Base-by-base conservation (phyloP, 139 green algal genomes). In the Micractinium sp. region DNA sequence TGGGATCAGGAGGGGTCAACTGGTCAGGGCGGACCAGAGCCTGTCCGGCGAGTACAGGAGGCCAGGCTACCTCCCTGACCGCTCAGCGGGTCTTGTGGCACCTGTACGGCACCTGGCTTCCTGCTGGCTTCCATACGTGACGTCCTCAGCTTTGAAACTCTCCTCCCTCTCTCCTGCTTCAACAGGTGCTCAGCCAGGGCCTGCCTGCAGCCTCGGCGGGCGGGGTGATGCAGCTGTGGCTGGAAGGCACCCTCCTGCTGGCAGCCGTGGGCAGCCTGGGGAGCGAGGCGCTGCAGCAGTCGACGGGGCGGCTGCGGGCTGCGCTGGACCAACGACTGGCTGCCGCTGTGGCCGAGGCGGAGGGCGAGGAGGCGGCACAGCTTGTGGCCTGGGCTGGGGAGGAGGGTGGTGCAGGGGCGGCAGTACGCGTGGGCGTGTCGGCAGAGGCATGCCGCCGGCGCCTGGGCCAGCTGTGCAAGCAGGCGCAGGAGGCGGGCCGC, bases 181-280 rank as follows among this genome's bases (percentile, higher is more conserved):
- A 23, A 39, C 83, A 87, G 83, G 83, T 87, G 36, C 29, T 87
- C 12, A 20, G 9, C 9, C 83, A 87, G 67, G 83, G 83, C 63
- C 2, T 27, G 25, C 83, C 67, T 0, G 27, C 27, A 3, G 83
- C 83, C 38, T 87, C 86, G 16, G 31, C 86, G 2, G 86, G 86
- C 22, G 86, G 75, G 35, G 60, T 85, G 60, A 36, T 82, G 73
- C 86, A 89, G 86, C 75, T 89, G 75, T 89, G 86, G 75, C 76
- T 89, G 75, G 86, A 89, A 20, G 60, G n/a, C 60, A 4, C n/a
- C 36, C 67, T 85, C 27, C 76, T 89, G 75, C 41, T 82, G 35
- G 75, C 86, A 0, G 76, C 86, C 1, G 35, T 85, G 60, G 76
- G 47, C 60, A 75, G 75, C n/a, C 56, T 89, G 75, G 60, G 75